Evolutionary conservation across 2,329 filamentous ascomycete species (phyloP).

Genomic region (Aureobasidium sp.): DNA sequence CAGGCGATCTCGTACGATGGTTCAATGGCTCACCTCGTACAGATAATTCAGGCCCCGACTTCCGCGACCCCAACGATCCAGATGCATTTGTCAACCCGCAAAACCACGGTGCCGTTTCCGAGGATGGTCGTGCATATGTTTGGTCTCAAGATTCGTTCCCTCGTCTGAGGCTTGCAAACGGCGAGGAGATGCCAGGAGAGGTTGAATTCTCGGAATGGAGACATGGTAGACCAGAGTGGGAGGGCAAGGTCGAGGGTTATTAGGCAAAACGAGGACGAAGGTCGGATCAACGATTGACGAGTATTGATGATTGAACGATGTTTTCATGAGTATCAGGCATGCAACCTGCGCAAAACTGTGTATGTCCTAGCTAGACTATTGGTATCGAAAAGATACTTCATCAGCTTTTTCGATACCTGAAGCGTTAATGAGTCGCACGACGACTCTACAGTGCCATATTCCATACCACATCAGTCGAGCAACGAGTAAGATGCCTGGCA

Average conservation of each 20-base stretch:
- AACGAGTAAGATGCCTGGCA: too few species aligned
- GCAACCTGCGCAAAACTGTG: background rate
- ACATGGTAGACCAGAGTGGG: conserved; percentile 24
- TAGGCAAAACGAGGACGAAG: conserved; percentile 13
- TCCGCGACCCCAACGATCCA: background rate
- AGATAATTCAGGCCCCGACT: background rate
- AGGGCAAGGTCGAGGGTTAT: conserved; percentile 8
- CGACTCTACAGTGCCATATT: too few species aligned
- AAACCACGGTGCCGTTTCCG: conserved; percentile 22
- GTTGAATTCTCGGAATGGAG: conserved; percentile 30
- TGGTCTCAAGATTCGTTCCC: conserved; percentile 38
- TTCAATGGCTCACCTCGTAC: conserved; percentile 13
- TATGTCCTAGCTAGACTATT: too few species aligned
- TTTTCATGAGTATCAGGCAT: background rate
- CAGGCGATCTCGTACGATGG: background rate
- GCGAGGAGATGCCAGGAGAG: conserved; percentile 39
- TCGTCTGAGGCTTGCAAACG: conserved; percentile 34
- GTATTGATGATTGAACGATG: background rate
- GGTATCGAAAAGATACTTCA: too few species aligned
- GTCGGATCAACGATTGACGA: background rate
- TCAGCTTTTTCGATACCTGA: too few species aligned
- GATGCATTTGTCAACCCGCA: conserved; percentile 17
- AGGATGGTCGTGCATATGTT: conserved; percentile 28
- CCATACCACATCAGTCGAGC: too few species aligned
- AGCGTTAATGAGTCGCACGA: too few species aligned